Base-by-base conservation (phyloP, 2,329 filamentous ascomycete species). In the Leptosphaerulina australis region DNA sequence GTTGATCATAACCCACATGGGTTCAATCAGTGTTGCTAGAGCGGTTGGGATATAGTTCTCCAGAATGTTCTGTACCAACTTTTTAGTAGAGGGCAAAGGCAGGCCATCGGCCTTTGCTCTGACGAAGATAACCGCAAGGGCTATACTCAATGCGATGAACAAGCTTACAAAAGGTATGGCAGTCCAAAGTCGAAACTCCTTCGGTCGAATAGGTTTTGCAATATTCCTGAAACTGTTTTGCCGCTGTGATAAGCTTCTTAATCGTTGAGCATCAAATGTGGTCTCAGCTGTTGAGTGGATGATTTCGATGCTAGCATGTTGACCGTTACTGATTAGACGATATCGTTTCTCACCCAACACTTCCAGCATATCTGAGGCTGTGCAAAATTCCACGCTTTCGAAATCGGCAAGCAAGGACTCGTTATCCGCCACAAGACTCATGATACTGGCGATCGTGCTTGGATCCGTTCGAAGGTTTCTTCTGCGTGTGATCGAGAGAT, bases 11-110 rank as follows among this genome's bases (percentile, higher is more conserved):
- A 83, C 67, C 79, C 83, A 84, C 1, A 81, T 74, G 0, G 83
- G 83, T 26, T 87, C 83, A 0, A 85, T 70, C 0, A 84, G 43
- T 0, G 83, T 85, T 0, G 82, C 79, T 3, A 85, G 69, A 0
- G 76, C 71, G 0, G 81, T 84, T 0, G 83, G 83, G 0, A 85
- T 64, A 38, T 84, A 85, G 35, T 76, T 78, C 34, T 76, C 69
- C 0, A 79, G 14, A 0, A 79, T 35, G 25, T 79, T 74, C 11
- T 70, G 67, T 0, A 77, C 61, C 21, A 79, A 56, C 0, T 56
- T 60, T n/a, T 64, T 71, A 0, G 59, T 35, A 0, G 74, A 74
- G 0, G 74, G 73, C 2, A 74, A 43, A 1, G 70, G 48, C 2
- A 79, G 43, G 2, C 76, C 57, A 36, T 37, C 15, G 3, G 6